phyloP scores from a whole-genome alignment of 1,284 basidiomycete species.

The Bjerkandera adusta region DNA sequence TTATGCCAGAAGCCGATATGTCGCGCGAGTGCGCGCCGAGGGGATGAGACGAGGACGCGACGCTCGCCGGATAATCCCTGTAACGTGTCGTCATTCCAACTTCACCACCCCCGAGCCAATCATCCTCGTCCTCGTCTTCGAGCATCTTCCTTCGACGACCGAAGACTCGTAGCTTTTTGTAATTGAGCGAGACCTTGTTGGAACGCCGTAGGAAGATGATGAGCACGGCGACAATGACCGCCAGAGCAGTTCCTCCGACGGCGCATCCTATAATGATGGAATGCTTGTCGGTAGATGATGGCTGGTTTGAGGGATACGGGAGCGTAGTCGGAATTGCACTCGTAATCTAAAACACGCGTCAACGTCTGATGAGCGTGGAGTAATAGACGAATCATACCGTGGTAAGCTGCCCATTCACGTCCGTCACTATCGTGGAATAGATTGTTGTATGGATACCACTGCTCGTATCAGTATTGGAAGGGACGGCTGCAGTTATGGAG shows the following conservation, averaged over 20 bases:
- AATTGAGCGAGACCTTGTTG: slow-evolving; percentile 26
- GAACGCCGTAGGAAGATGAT: slow-evolving; percentile 39
- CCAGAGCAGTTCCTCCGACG: slow-evolving; percentile 39
- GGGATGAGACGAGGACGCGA: slow-evolving; percentile 15
- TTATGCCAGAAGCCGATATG: neutral
- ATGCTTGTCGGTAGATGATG: slow-evolving; percentile 24
- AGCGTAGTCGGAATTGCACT: slow-evolving; percentile 29
- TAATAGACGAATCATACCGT: slow-evolving; percentile 22
- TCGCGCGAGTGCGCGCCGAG: slow-evolving; percentile 12
- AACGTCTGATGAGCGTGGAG: slow-evolving; percentile 1
- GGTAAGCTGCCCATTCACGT: slow-evolving; percentile 23
- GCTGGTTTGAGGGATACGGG: slow-evolving; percentile 12
- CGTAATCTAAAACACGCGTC: slow-evolving; percentile 16
- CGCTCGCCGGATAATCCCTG: slow-evolving; percentile 31
- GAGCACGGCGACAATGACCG: slow-evolving; percentile 37
- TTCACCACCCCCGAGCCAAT: slow-evolving; percentile 28
- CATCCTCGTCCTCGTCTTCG: slow-evolving; percentile 46
- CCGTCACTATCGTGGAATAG: slow-evolving; percentile 23
- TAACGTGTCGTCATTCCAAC: slow-evolving; percentile 23
- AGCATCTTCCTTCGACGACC: slow-evolving; percentile 36
- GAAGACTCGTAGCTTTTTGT: slow-evolving; percentile 40
- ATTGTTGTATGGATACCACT: slow-evolving; percentile 19
- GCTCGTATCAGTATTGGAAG: neutral
- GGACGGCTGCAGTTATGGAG: neutral
- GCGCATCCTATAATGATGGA: slow-evolving; percentile 46